Evolutionary conservation across 2,329 filamentous ascomycete genomes (phyloP).

Genomic region (Pseudocercospora fijiensis): DNA sequence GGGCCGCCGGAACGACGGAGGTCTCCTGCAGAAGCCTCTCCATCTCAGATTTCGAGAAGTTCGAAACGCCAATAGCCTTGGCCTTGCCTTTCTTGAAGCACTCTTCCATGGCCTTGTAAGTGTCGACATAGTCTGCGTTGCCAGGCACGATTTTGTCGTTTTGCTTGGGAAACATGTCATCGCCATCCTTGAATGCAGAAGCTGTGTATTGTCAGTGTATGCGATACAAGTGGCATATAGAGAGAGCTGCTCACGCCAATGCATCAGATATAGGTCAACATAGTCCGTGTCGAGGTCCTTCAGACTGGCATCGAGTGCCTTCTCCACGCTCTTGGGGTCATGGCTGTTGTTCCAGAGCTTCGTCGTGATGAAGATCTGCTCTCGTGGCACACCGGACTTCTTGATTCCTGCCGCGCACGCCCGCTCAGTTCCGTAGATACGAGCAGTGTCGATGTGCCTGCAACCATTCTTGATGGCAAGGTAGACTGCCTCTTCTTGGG

Average conservation of each 20-base stretch:
- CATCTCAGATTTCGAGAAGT: slow-evolving; percentile 52
- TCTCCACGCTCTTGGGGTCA: slow-evolving; percentile 60
- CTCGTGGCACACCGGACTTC: slow-evolving; percentile 62
- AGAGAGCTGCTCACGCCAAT: slow-evolving; percentile 54
- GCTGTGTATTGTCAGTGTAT: not conserved
- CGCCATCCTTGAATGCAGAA: slow-evolving; percentile 38
- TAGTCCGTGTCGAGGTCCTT: slow-evolving; percentile 65
- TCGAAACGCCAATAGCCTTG: slow-evolving; percentile 55
- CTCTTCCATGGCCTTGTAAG: slow-evolving; percentile 49
- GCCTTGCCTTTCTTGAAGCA: slow-evolving; percentile 40
- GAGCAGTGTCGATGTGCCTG: slow-evolving; percentile 54
- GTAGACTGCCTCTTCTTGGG: slow-evolving; percentile 50
- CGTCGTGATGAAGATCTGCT: slow-evolving; percentile 65
- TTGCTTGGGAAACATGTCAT: slow-evolving; percentile 49
- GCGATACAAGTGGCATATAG: not conserved
- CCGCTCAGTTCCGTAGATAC: slow-evolving; percentile 57
- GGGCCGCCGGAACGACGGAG: slow-evolving; percentile 33
- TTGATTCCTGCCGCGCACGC: slow-evolving; percentile 65
- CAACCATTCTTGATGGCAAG: slow-evolving; percentile 53
- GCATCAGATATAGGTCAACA: slow-evolving; percentile 69
- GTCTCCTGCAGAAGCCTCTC: slow-evolving; percentile 49
- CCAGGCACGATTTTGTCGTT: slow-evolving; percentile 43
- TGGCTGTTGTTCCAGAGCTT: slow-evolving; percentile 59
- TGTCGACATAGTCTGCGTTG: slow-evolving; percentile 52
- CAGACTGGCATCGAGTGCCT: slow-evolving; percentile 59